Evolutionary conservation across 495 filamentous ascomycete species (phyloP), one percentile per base, ranked within the genome.

Genomic region (Trichocladium uniseriatum): DNA sequence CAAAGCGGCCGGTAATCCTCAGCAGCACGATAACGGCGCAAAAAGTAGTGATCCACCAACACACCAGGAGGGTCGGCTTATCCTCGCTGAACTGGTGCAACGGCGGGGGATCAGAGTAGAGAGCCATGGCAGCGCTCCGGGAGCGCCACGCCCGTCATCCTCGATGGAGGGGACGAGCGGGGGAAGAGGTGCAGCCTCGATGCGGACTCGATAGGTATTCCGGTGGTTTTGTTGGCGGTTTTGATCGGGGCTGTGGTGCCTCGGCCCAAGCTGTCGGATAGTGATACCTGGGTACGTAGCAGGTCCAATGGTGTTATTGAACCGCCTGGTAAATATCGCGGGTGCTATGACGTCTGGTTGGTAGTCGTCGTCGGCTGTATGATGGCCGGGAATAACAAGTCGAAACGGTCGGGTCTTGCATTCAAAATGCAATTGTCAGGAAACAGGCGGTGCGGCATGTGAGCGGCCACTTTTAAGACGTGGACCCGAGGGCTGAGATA

Each of bases 11-110:
- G 47, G 61, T 66, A 9, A 95, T 64, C 0, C 92, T 79, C 27
- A 87, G 72, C 15, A 88, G 49, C 51, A 98, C 95, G 52, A 95
- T 85, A 32, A 78, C 75, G 40, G 89, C 68, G 28, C 88, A 86
- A 60, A 94, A 92, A 6, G 70, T 71, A 7, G 89, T 94, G 49
- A 87, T 87, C 92, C 92, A 95, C 86, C 89, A 96, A 61, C 85
- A 90, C 58, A 92, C 87, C 45, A 96, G 73, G 35, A 98, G 75
- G 0, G 86, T 89, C 19, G 87, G 81, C 52, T 87, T 83, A 67
- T 87, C 76, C 24, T 81, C 59, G 59, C 69, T 53, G 59, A 69
- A 66, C 8, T 73, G 67, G 52, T 74, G 77, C 43, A 74, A 68
- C 44, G 74, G 71, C 39, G 86, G 85, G 8, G 82, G 79, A 10